phyloP scores from a whole-genome alignment of 2,329 filamentous ascomycete species.

The Paraphaeosphaeria sporulosa region DNA sequence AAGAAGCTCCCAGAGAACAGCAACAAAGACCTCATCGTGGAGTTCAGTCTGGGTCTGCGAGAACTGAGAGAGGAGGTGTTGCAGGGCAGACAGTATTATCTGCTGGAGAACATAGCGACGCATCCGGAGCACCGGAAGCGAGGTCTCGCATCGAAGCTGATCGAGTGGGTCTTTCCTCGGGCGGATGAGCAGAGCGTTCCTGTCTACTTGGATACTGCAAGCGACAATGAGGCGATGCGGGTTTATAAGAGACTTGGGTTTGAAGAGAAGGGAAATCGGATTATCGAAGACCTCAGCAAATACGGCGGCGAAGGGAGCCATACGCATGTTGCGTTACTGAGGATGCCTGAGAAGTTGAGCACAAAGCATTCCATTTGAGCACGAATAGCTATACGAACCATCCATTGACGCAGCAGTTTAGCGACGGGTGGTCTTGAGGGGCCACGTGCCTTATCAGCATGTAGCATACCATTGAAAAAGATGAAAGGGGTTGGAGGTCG shows the following conservation, averaged over 20 bases:
- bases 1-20: conserved; percentile 29
- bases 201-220: conserved; percentile 38
- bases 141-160: conserved; percentile 32
- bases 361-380: neutral
- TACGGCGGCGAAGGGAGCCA: conserved; percentile 28
- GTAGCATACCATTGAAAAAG: too few relatives aligned
- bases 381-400: too few relatives aligned
- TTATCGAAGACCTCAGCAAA: conserved; percentile 26
- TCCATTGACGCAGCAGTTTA: too few relatives aligned
- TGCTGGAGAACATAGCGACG: conserved; percentile 39
- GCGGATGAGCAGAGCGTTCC: conserved; percentile 28
- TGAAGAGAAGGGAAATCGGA: conserved; percentile 26
- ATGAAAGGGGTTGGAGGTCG: too few relatives aligned
- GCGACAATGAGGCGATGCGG: conserved; percentile 31
- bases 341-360: conserved; percentile 14
- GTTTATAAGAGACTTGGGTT: conserved; percentile 39
- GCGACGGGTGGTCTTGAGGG: too few relatives aligned
- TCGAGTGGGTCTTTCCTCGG: conserved; percentile 21
- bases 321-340: conserved; percentile 25
- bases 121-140: conserved; percentile 32
- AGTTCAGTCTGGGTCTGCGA: conserved; percentile 26
- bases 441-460: too few relatives aligned
- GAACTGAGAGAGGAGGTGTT: conserved; percentile 24
- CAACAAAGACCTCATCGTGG: conserved; percentile 37
- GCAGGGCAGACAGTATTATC: conserved; percentile 23